A percentile compares a stretch with the other conserved stretches of the same genome.
Evolutionary conservation across 2,329 filamentous ascomycete species (phyloP).

Genomic region (Colletotrichum lini): DNA sequence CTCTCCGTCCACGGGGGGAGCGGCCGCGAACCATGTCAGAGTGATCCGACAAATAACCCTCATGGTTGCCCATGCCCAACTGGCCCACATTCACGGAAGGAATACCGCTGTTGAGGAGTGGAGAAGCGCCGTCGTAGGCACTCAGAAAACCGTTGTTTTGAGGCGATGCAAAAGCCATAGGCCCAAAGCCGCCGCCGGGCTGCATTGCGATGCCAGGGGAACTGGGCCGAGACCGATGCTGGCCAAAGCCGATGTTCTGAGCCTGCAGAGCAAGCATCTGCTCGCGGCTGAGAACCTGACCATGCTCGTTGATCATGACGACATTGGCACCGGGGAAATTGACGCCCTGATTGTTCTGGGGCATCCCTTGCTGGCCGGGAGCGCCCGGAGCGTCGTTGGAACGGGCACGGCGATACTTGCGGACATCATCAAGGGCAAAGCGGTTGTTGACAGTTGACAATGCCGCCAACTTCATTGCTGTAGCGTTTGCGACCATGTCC

Average conservation of each 20-base stretch:
- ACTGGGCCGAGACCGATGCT: constrained; percentile 86
- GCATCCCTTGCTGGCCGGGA: constrained; percentile 30
- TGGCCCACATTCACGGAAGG: constrained; percentile 79
- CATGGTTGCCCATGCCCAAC: constrained; percentile 78
- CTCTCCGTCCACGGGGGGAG: constrained; percentile 91
- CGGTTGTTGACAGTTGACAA: constrained; percentile 98
- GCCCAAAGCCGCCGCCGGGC: constrained; percentile 67
- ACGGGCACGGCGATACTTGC: constrained; percentile 92
- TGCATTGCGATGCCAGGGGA: constrained; percentile 92
- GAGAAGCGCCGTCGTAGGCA: constrained; percentile 83
- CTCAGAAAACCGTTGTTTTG: constrained; percentile 96
- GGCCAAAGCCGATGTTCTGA: constrained; percentile 71
- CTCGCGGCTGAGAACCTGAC: constrained; percentile 87
- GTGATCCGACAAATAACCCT: constrained; percentile 94
- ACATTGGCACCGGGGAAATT: constrained; percentile 81
- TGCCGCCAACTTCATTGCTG: constrained; percentile 98
- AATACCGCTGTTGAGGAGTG: constrained; percentile 80
- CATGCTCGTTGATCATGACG: constrained; percentile 95
- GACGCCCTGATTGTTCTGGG: constrained; percentile 62
- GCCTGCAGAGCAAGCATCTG: constrained; percentile 87
- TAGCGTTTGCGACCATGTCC: constrained; percentile 98
- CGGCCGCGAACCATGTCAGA: constrained; percentile 92
- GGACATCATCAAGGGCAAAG: constrained; percentile 95
- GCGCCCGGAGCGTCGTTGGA: constrained; percentile 84
- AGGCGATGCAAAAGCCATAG: constrained; percentile 84